Evolutionary conservation across 2,329 filamentous ascomycete genomes (phyloP), one percentile per base, ranked within the genome.

Genomic region (Aspergillus candidus): DNA sequence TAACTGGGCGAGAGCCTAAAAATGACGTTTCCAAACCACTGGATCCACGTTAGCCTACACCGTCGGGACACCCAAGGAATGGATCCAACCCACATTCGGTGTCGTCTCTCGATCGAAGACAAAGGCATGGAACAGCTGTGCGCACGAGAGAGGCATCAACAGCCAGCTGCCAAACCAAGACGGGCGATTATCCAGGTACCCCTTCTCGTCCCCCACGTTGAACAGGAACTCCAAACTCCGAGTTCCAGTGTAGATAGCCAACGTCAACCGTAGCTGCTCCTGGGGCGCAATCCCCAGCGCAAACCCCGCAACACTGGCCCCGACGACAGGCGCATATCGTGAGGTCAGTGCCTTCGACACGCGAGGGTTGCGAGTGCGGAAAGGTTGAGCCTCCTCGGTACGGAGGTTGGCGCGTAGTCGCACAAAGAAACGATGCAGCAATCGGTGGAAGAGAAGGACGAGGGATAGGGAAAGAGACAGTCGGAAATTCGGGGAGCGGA

Each of bases 161-260:
- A 90, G 72, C 86, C 86, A 91, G 62, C 84, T 88, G 15, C 86
- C 86, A 70, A 86, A 86, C 86, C 86, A 91, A 80, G 80, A 84
- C 0, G 90, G 89, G 54, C 83, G 78, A 54, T 81, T 77, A 57
- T 77, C 78, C 47, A 84, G 71, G 57, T 74, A 80, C 6, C 83
- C 83, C 34, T 85, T 81, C 35, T 84, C 81, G 60, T 95, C 87
- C 4, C 88, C 76, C 14, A 83, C 75, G 63, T 95, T 95, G 75
- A 90, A 97, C 4, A 79, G 75, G 54, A 91, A 93, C 62, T 98
- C 91, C 32, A 94, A 72, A 1, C 88, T 86, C 40, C 88, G 79
- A 54, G 88, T 91, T 49, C 88, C 75, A 44, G 83, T 74, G 61
- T 91, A 94, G 49, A 97, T 87, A 11, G 88, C 83, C 37, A 93